Base-by-base conservation (phyloP, 495 filamentous ascomycete genomes). In the Astrothelium macrocarpum region DNA sequence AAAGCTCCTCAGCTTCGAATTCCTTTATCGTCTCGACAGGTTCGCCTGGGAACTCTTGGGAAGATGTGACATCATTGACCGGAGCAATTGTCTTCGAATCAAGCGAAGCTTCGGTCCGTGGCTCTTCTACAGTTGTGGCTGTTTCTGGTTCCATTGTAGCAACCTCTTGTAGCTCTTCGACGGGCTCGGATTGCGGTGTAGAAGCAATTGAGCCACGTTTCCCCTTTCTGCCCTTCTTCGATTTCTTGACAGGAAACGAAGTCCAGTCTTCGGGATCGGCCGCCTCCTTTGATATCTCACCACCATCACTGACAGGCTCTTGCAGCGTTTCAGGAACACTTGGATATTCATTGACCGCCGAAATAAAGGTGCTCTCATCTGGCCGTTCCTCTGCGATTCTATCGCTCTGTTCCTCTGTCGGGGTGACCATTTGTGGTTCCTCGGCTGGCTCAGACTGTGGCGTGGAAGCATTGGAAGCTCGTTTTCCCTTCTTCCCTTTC, bases 401-500 rank as follows among this genome's bases (percentile, higher is more conserved):
- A 20, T 49, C 18, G 16, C 5, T 49, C 45, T 49, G 14, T 5
- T 49, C 45, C n/a, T 49, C 45, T 18, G n/a, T n/a, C n/a, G 5
- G n/a, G n/a, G n/a, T 26, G 49, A 28, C 25, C 23, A 5, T 29
- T 16, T 29, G 49, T 29, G 25, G 49, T 29, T 29, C 49, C 12
- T 39, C 34, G 5, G 34, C 34, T 5, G 34, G 34, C 34, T 39
- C 34, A 14, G 34, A 39, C 34, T 39, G 34, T 14, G 34, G 34
- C 34, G 34, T 39, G 5, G 34, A 39, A 39, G 34, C 34, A 5
- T 5, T 5, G 14, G 34, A 39, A 39, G 34, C 34, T 39, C 34
- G 34, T 39, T 39, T 39, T 39, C 34, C 34, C 14, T 39, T 39
- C 34, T 39, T 39, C 5, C 34, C 45, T 43, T 63, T 63, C 62